These are phyloP conservation scores for Malassezia equina DNA, from an alignment of 1,284 basidiomycete genomes.

Conservation along the genomic window DNA sequence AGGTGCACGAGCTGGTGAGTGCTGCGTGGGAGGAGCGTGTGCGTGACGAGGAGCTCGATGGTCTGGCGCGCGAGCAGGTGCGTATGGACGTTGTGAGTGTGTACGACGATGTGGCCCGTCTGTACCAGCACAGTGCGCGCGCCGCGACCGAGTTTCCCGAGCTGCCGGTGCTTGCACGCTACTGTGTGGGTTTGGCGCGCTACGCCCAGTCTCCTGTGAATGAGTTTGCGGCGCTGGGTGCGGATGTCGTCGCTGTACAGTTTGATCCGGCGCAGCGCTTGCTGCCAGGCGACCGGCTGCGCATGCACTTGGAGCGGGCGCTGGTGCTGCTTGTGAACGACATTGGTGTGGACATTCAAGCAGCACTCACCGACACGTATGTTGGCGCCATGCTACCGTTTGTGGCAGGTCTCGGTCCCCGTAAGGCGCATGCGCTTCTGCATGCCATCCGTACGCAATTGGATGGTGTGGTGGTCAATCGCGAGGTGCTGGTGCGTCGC, in stretches of 20 bases:
- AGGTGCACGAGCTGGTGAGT: conserved; percentile 57
- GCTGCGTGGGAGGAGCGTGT: conserved; percentile 50
- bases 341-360: conserved; percentile 91
- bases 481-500: conserved; percentile 30
- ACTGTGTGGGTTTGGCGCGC: conserved; percentile 85
- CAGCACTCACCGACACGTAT: conserved; percentile 73
- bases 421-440: conserved; percentile 78
- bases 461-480: conserved; percentile 40
- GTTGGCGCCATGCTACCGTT: conserved; percentile 78
- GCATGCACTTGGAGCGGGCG: conserved; percentile 70
- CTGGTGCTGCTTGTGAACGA: conserved; percentile 82
- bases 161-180: conserved; percentile 71
- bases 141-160: conserved; percentile 76
- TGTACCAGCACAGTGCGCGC: conserved; percentile 83
- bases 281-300: conserved; percentile 70
- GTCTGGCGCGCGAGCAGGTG: conserved; percentile 20
- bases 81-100: conserved; percentile 61
- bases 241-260: conserved; percentile 38
- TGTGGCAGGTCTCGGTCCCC: conserved; percentile 83
- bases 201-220: conserved; percentile 80
- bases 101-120: conserved; percentile 80
- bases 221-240: conserved; percentile 42
- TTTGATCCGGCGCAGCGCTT: conserved; percentile 67
- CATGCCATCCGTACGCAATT: conserved; percentile 47
- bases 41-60: conserved; percentile 24